phyloP scores from a whole-genome alignment of 768 basidiomycete species.

The Rubroboletus pulcherrimus region DNA sequence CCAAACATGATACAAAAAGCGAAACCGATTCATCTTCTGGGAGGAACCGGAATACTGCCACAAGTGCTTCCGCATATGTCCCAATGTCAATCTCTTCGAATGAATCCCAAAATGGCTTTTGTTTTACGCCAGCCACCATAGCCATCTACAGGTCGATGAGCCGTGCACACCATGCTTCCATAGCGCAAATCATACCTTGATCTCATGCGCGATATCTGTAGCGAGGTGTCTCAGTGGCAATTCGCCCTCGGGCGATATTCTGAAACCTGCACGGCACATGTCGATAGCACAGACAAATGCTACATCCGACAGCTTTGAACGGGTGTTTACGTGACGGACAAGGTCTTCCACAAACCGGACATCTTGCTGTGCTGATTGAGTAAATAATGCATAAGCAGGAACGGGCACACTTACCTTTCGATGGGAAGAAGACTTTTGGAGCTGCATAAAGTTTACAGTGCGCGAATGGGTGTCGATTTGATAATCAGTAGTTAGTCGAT shows the following conservation, averaged over 20 bases:
- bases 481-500: constrained; percentile 61
- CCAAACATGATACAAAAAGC: constrained; percentile 62
- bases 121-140: constrained; percentile 29
- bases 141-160: constrained; percentile 19
- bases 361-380: constrained; percentile 31
- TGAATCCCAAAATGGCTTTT: constrained; percentile 69
- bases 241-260: constrained; percentile 53
- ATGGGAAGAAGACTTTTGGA: constrained; percentile 29
- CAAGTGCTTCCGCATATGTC: constrained; percentile 71
- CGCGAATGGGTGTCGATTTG: constrained; percentile 37
- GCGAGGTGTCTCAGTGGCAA: constrained; percentile 62
- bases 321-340: constrained; percentile 50
- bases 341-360: constrained; percentile 61
- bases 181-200: constrained; percentile 50
- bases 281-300: constrained; percentile 74
- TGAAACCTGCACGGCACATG: constrained; percentile 64
- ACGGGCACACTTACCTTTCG: constrained; percentile 24
- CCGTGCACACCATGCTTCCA: constrained; percentile 16
- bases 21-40: constrained; percentile 56
- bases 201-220: constrained; percentile 71
- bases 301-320: constrained; percentile 60
- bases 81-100: constrained; percentile 72
- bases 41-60: constrained; percentile 67
- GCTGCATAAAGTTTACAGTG: constrained; percentile 26
- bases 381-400: not conserved